phyloP scores from a whole-genome alignment of 352 stramenopile species.

The Phytophthora tentaculata region DNA sequence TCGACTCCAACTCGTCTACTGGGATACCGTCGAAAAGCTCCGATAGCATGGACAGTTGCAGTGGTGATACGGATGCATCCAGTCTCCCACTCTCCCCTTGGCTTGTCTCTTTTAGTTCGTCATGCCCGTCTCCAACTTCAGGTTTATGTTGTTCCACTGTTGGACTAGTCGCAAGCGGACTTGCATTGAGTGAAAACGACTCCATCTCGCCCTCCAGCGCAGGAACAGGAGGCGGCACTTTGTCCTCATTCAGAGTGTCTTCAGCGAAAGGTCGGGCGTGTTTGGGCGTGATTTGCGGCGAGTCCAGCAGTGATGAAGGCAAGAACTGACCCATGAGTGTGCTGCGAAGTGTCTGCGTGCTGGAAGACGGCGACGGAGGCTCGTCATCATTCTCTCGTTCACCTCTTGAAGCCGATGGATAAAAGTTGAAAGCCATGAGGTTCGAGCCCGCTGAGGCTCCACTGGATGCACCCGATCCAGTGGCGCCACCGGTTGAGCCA shows the following conservation, averaged over 20 bases:
- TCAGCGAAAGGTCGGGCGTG: slow-evolving; percentile 38
- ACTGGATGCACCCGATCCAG: slow-evolving; percentile 17
- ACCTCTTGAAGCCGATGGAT: slow-evolving; percentile 33
- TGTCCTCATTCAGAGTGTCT: slow-evolving; percentile 36
- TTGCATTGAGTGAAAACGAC: slow-evolving; percentile 37
- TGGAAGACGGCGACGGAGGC: slow-evolving; percentile 52
- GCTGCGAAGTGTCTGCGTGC: slow-evolving; percentile 65
- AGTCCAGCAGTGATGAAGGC: slow-evolving; percentile 80
- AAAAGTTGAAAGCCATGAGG: slow-evolving; percentile 72
- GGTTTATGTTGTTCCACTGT: slow-evolving; percentile 33
- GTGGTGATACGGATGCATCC: slow-evolving; percentile 43
- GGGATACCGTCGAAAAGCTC: slow-evolving; percentile 80
- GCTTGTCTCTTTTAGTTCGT: slow-evolving; percentile 38
- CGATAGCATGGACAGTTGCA: slow-evolving; percentile 67
- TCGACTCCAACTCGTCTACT: slow-evolving; percentile 63
- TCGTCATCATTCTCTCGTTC: slow-evolving; percentile 44
- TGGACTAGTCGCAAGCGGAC: slow-evolving; percentile 26
- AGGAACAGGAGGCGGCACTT: slow-evolving; percentile 29
- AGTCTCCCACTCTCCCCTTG: slow-evolving; percentile 37
- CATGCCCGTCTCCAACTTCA: slow-evolving; percentile 36
- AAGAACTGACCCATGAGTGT: slow-evolving; percentile 85
- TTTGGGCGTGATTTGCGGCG: slow-evolving; percentile 78
- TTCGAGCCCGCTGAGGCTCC: slow-evolving; percentile 32
- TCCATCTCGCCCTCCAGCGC: slow-evolving; percentile 36
- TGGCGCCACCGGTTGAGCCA: slow-evolving; percentile 18